A percentile compares a stretch with the other conserved stretches of the same genome.
phyloP scores from a whole-genome alignment of 805 yeast genomes.

The Zygoascus bituminiphila region DNA sequence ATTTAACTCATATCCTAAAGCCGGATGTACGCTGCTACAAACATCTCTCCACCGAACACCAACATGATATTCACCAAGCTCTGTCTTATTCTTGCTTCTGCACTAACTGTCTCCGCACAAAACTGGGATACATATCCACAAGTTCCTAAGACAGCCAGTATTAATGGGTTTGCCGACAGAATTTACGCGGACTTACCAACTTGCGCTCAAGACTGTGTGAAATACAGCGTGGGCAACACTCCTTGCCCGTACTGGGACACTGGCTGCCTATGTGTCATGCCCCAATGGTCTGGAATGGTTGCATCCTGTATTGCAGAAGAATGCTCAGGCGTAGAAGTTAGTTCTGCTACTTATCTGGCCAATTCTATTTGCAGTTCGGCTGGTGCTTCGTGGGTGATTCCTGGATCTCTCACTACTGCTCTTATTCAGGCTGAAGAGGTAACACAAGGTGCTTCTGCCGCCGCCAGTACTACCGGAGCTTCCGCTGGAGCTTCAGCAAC shows the following conservation, averaged over 20 bases:
- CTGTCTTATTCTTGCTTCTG: neutral
- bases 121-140: conserved; percentile 39
- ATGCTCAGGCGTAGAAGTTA: conserved; percentile 36
- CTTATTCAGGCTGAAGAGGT: conserved; percentile 25
- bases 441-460: conserved; percentile 3
- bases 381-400: conserved; percentile 43
- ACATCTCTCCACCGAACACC: neutral
- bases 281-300: conserved; percentile 43
- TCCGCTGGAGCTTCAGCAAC: conserved; percentile 3
- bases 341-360: conserved; percentile 28
- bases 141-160: conserved; percentile 39
- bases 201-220: conserved; percentile 38
- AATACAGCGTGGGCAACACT: conserved; percentile 29
- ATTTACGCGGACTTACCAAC: conserved; percentile 32
- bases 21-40: neutral
- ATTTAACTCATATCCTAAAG: neutral
- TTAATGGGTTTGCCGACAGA: conserved; percentile 44
- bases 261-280: conserved; percentile 45
- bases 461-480: conserved; percentile 6
- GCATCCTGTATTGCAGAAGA: conserved; percentile 35
- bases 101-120: conserved; percentile 17
- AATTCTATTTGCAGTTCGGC: conserved; percentile 35
- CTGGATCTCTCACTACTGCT: conserved; percentile 32
- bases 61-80: neutral
- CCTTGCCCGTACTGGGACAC: conserved; percentile 49